Percentiles rank a stretch among this genome's conserved stretches.
Evolutionary conservation across 108 stramenopile species (phyloP).

Genomic region (Cyclotella baltica): DNA sequence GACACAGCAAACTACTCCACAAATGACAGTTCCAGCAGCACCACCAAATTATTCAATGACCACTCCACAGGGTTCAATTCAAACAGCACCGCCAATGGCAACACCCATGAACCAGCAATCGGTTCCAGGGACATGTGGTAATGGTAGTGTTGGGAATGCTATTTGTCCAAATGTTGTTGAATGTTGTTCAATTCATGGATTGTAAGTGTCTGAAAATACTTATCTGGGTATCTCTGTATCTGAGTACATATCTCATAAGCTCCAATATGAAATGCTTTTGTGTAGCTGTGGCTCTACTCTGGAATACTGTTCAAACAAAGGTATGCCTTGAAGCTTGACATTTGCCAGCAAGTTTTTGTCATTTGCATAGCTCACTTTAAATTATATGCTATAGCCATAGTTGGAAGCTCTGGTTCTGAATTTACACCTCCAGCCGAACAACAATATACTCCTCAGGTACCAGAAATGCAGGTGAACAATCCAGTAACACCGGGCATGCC

Average conservation of each 20-base stretch:
- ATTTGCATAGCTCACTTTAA: background rate
- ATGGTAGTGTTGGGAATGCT: constrained; percentile 14
- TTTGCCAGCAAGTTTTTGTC: background rate
- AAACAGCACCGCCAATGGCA: background rate
- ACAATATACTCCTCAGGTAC: background rate
- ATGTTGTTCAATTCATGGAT: constrained; percentile 26
- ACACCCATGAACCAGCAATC: background rate
- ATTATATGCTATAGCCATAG: background rate
- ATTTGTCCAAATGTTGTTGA: constrained; percentile 18
- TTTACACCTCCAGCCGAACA: background rate
- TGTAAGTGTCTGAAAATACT: background rate
- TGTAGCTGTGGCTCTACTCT: constrained; percentile 20
- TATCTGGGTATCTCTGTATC: background rate
- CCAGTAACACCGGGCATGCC: background rate
- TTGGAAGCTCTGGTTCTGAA: constrained; percentile 9
- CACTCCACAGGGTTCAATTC: background rate
- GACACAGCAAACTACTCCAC: too few species aligned
- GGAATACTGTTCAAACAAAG: constrained; percentile 28
- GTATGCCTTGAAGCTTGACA: background rate
- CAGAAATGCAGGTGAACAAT: background rate
- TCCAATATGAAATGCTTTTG: too few species aligned
- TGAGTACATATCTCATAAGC: too few species aligned
- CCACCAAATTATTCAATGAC: too few species aligned
- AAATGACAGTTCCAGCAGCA: too few species aligned
- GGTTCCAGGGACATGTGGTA: background rate